Conservation (phyloP, 1,284 basidiomycete species). For the Erythrobasidium hasegawianum region DNA sequence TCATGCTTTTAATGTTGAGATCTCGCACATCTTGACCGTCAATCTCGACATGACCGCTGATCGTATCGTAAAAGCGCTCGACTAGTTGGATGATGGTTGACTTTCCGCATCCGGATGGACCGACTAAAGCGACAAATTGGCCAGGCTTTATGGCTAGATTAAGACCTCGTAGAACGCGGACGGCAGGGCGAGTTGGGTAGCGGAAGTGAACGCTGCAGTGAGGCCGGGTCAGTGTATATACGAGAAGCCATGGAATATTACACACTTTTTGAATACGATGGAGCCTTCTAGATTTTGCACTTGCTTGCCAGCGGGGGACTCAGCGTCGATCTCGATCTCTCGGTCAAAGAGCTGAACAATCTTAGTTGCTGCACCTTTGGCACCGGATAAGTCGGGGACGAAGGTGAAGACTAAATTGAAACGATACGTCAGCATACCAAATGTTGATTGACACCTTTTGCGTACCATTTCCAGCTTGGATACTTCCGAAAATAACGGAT, state of each 20-base stretch:
- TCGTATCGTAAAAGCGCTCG: slow-evolving; percentile 72
- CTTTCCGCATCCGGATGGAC: slow-evolving; percentile 66
- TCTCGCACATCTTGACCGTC: slow-evolving; percentile 76
- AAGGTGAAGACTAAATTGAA: background rate
- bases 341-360: slow-evolving; percentile 33
- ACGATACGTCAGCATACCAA: too few relatives aligned
- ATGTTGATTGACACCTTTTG: too few relatives aligned
- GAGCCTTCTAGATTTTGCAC: slow-evolving; percentile 52
- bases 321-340: slow-evolving; percentile 72
- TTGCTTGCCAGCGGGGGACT: slow-evolving; percentile 67
- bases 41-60: slow-evolving; percentile 57
- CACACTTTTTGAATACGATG: slow-evolving; percentile 61
- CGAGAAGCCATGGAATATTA: too few relatives aligned
- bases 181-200: slow-evolving; percentile 81
- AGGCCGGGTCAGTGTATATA: too few relatives aligned
- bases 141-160: slow-evolving; percentile 78
- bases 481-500: slow-evolving; percentile 23
- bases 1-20: slow-evolving; percentile 59
- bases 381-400: slow-evolving; percentile 25
- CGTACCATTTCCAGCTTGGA: slow-evolving; percentile 29
- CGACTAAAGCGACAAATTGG: slow-evolving; percentile 88
- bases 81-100: slow-evolving; percentile 77
- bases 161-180: slow-evolving; percentile 78
- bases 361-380: slow-evolving; percentile 23
- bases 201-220: slow-evolving; percentile 64